Conservation (phyloP, 768 basidiomycete genomes). For the Daedaleopsis nitida region DNA sequence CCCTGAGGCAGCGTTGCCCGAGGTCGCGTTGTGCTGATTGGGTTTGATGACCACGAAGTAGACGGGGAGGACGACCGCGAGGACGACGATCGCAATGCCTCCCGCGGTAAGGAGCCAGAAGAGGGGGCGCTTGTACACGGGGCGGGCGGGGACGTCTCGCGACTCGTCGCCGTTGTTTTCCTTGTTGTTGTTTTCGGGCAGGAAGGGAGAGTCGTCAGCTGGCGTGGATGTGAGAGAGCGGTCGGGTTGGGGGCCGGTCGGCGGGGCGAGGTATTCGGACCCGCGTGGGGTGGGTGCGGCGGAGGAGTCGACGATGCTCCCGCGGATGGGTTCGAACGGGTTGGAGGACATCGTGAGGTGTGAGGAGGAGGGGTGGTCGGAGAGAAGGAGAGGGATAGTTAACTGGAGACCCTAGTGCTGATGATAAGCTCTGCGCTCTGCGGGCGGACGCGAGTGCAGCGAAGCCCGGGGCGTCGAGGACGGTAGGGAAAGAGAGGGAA, state of each 20-base stretch:
- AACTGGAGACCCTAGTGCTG: no score
- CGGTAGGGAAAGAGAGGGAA: not conserved
- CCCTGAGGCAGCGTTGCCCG: constrained; percentile 8
- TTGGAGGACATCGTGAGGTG: not conserved
- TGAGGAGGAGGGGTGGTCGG: not conserved
- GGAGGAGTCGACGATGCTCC: constrained; percentile 6
- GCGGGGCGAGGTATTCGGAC: not conserved
- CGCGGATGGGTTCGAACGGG: not conserved
- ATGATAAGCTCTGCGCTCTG: not conserved
- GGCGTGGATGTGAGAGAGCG: constrained; percentile 16
- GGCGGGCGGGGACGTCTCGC: constrained; percentile 1
- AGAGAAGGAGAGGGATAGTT: not conserved
- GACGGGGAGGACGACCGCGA: constrained; percentile 34
- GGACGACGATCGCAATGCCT: constrained; percentile 23
- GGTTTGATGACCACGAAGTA: constrained; percentile 28
- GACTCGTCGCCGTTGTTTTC: constrained; percentile 6
- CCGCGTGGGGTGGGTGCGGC: constrained; percentile 7
- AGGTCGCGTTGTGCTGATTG: constrained; percentile 12
- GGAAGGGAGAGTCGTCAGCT: constrained; percentile 14
- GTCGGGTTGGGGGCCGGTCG: not conserved
- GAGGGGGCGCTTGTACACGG: constrained; percentile 26
- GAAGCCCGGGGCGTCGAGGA: not conserved
- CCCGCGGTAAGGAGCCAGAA: constrained; percentile 23
- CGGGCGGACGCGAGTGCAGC: not conserved
- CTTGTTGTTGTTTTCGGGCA: constrained; percentile 3